phyloP scores from a whole-genome alignment of 352 stramenopile species.

The Hyaloperonospora brassicae region DNA sequence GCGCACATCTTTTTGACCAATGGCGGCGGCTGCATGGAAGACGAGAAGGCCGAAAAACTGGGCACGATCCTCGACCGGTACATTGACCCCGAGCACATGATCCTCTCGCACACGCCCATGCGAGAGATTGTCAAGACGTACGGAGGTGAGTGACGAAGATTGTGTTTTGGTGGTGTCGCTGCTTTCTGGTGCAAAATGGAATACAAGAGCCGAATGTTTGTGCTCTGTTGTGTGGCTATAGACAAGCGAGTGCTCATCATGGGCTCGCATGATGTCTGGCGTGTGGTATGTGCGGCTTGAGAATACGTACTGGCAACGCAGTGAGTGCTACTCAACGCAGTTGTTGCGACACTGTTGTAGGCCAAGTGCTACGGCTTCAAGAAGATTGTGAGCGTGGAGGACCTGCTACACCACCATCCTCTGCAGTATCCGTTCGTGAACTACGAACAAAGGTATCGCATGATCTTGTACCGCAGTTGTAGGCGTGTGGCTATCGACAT shows the following conservation, averaged over 20 bases:
- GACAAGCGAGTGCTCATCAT: constrained; percentile 83
- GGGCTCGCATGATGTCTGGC: constrained; percentile 75
- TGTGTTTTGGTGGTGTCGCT: background rate
- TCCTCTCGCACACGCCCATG: constrained; percentile 88
- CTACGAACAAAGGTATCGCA: constrained; percentile 51
- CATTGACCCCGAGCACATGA: constrained; percentile 71
- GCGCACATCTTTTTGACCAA: constrained; percentile 90
- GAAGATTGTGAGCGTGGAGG: constrained; percentile 67
- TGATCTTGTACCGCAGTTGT: background rate
- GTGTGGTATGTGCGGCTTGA: constrained; percentile 38
- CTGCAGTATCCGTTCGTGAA: constrained; percentile 74
- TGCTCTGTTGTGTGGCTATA: constrained; percentile 8
- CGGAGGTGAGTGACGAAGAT: constrained; percentile 25
- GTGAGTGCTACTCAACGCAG: background rate
- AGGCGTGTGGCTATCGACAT: too few relatives aligned
- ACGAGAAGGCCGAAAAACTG: constrained; percentile 71
- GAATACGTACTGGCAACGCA: too few relatives aligned
- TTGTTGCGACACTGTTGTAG: constrained; percentile 13
- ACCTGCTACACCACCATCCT: constrained; percentile 62
- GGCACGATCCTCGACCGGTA: constrained; percentile 45
- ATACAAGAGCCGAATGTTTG: background rate
- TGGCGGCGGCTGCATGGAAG: constrained; percentile 80
- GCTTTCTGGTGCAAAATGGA: too few relatives aligned
- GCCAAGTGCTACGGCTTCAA: constrained; percentile 72
- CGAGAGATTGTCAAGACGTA: constrained; percentile 59